Conservation (phyloP, 441 rosid genomes). For the Aleurites moluccanus region DNA sequence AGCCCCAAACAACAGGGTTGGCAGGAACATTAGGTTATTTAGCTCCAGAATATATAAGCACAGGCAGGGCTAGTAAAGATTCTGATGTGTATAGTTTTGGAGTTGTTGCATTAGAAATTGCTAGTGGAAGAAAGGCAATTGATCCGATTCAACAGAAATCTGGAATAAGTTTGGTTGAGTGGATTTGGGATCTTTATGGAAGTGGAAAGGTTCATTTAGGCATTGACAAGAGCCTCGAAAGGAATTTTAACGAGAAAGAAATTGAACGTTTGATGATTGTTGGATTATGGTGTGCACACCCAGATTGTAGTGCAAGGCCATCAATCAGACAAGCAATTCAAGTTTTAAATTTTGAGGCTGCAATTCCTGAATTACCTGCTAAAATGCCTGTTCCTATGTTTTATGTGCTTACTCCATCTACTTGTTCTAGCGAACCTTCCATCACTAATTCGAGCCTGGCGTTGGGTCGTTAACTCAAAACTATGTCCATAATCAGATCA, state of each 20-base stretch:
- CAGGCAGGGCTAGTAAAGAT: constrained; percentile 43
- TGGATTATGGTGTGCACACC: constrained; percentile 58
- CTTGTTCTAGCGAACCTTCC: constrained; percentile 21
- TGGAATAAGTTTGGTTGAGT: constrained; percentile 34
- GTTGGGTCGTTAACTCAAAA: constrained; percentile 27
- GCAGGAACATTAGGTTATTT: constrained; percentile 50
- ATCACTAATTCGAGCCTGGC: constrained; percentile 31
- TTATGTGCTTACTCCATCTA: constrained; percentile 20
- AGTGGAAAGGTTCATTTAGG: constrained; percentile 20
- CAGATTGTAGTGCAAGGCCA: constrained; percentile 32
- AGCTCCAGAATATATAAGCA: constrained; percentile 48
- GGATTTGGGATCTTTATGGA: constrained; percentile 53
- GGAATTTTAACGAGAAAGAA: constrained; percentile 26
- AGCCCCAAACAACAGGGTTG: constrained; percentile 41
- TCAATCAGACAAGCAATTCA: constrained; percentile 48
- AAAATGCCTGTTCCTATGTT: constrained; percentile 34
- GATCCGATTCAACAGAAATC: not conserved
- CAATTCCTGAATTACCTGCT: constrained; percentile 36
- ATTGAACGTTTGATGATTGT: constrained; percentile 34
- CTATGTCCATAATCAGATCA: no score
- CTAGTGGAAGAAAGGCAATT: constrained; percentile 1
- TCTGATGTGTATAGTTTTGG: constrained; percentile 51
- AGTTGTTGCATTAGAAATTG: constrained; percentile 41
- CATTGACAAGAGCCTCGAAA: constrained; percentile 28
- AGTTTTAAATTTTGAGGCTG: constrained; percentile 47